phyloP scores from a whole-genome alignment of 805 yeast species.

The Babjeviella inositovora region DNA sequence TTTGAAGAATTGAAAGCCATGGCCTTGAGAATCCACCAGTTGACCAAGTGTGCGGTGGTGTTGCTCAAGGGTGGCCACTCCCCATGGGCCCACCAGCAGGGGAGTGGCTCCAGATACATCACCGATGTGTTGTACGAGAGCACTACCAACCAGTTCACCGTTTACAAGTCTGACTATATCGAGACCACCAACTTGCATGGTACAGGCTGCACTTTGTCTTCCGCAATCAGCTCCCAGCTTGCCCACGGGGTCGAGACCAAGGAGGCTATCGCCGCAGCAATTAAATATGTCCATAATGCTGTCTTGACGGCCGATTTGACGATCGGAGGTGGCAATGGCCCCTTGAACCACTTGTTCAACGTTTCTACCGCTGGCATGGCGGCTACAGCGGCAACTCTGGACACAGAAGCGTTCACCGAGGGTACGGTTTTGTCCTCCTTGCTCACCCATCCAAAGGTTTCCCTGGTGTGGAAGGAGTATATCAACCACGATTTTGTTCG shows the following conservation, averaged over 20 bases:
- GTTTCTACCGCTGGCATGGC: constrained; percentile 5
- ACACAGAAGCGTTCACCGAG: constrained; percentile 9
- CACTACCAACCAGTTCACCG: constrained; percentile 11
- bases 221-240: constrained; percentile 63
- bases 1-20: constrained; percentile 21
- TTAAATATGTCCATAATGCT: constrained; percentile 54
- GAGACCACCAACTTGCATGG: constrained; percentile 59
- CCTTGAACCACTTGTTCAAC: constrained; percentile 50
- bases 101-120: constrained; percentile 11
- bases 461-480: constrained; percentile 39
- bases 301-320: constrained; percentile 25
- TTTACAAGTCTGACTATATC: constrained; percentile 28
- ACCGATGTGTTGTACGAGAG: constrained; percentile 39
- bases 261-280: constrained; percentile 36
- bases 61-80: constrained; percentile 74
- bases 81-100: constrained; percentile 17
- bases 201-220: constrained; percentile 79
- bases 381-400: constrained; percentile 1
- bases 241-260: constrained; percentile 33
- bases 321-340: constrained; percentile 48
- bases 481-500: constrained; percentile 46
- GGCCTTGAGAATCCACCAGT: constrained; percentile 19
- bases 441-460: constrained; percentile 36
- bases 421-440: constrained; percentile 31
- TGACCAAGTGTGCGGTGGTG: constrained; percentile 30